Evolutionary conservation across 495 filamentous ascomycete species (phyloP).

Genomic region (Penicillium nucicola): DNA sequence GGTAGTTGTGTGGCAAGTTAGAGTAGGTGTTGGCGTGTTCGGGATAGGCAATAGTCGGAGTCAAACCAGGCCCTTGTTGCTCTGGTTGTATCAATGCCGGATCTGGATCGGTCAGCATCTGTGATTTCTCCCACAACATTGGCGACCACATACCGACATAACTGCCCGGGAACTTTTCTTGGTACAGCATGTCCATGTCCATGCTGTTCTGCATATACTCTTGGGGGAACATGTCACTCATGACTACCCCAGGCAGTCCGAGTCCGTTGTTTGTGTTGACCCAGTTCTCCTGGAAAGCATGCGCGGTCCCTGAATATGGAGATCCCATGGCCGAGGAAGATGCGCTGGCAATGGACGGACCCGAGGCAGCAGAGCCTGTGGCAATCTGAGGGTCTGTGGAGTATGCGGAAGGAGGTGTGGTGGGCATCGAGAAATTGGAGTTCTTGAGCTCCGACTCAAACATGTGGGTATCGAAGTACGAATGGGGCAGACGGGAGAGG

Average conservation of each 20-base stretch:
- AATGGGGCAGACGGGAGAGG: conserved; percentile 20
- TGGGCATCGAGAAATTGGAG: conserved; percentile 32
- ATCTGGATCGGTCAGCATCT: conserved; percentile 35
- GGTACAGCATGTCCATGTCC: conserved; percentile 40
- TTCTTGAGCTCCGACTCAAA: conserved; percentile 33
- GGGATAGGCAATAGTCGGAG: conserved; percentile 33
- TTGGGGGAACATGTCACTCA: conserved; percentile 55
- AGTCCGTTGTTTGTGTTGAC: conserved; percentile 58
- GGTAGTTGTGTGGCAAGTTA: conserved; percentile 22
- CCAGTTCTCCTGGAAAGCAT: conserved; percentile 60
- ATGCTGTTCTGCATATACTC: conserved; percentile 34
- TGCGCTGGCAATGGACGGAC: conserved; percentile 63
- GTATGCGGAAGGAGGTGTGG: conserved; percentile 34
- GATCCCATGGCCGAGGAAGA: conserved; percentile 81
- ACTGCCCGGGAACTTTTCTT: conserved; percentile 57
- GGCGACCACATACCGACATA: conserved; percentile 75
- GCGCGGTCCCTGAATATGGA: conserved; percentile 64
- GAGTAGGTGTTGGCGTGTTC: conserved; percentile 26
- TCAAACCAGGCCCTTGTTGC: conserved; percentile 23
- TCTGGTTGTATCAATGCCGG: conserved; percentile 57
- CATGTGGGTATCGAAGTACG: conserved; percentile 27
- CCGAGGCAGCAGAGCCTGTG: conserved; percentile 71
- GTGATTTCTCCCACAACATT: not conserved
- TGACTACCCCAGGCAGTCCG: conserved; percentile 67
- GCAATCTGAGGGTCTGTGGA: conserved; percentile 44